Base-by-base conservation (phyloP, 495 filamentous ascomycete genomes). In the Oidiodendron maius region DNA sequence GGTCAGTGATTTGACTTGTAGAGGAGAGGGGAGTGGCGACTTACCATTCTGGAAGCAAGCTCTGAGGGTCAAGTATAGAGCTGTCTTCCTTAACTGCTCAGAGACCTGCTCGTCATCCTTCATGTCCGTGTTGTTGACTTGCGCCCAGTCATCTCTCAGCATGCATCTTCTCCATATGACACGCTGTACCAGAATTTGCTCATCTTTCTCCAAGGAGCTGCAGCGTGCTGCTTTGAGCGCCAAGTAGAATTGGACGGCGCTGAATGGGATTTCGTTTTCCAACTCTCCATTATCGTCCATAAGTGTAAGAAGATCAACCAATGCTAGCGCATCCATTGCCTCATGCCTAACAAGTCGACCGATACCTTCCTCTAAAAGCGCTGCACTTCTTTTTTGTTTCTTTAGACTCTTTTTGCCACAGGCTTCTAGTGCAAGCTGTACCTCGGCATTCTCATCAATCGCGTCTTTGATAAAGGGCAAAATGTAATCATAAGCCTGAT, bases 251-350 rank as follows among this genome's bases (percentile, higher is more conserved):
- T 73, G 68, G 17, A 58, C 60, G 12, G 58, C 62, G 15, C 50
- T 42, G 41, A 78, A 53, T 15, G 62, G 60, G 38, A 54, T 58
- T 11, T 75, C 62, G 8, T 66, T 64, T 4, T 64, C 54, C 17
- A 17, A 6, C 11, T 41, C 43, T 4, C 28, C 43, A 15, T 24
- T 38, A 23, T 44, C 37, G 3, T 37, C 48, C 50, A 87, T 80
- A 22, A 96, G 67, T 0, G 89, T 96, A 34, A 98, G 75, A 8
- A 91, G 59, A 65, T 98, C 90, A 28, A 94, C 78, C 13, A 97
- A 69, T 34, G 78, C 71, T 16, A 83, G 74, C 2, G 78, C 66
- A 30, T 79, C 72, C 45, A 96, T 68, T 9, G 80, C 79, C 48
- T 84, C 75, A 52, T 86, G 78, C 39, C 75, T 66, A 21, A 96